These are phyloP conservation scores for Penicillium pancosmium DNA, from an alignment of 495 filamentous ascomycete species.

Conservation along the genomic window DNA sequence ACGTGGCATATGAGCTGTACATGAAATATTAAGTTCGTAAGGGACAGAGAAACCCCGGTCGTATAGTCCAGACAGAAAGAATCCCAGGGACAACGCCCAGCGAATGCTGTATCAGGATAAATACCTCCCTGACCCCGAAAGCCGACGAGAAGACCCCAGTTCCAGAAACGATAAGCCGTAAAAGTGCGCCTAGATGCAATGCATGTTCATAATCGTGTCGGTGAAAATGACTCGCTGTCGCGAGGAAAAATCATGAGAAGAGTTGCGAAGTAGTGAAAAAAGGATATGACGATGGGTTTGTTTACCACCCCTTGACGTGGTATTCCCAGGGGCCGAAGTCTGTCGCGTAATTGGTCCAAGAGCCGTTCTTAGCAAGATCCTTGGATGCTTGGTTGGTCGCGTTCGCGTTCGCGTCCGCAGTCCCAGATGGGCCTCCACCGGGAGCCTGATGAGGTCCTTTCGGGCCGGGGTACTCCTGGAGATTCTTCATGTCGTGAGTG, in stretches of 20 bases:
- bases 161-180: conserved; percentile 35
- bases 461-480: conserved; percentile 70
- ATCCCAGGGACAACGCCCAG: conserved; percentile 16
- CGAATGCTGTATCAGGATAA: conserved; percentile 22
- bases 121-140: conserved; percentile 20
- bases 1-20: conserved; percentile 43
- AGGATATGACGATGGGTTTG: conserved; percentile 1
- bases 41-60: conserved; percentile 7
- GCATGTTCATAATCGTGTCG: conserved; percentile 50
- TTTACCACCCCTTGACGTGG: conserved; percentile 70
- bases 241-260: conserved; percentile 19
- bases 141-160: conserved; percentile 21
- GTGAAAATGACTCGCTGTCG: conserved; percentile 22
- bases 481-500: conserved; percentile 81
- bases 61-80: conserved; percentile 20
- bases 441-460: conserved; percentile 33
- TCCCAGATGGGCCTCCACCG: conserved; percentile 16
- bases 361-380: conserved; percentile 58
- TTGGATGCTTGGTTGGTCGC: conserved; percentile 36
- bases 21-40: conserved; percentile 44
- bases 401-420: conserved; percentile 21
- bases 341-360: conserved; percentile 64
- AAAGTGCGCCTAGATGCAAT: conserved; percentile 50
- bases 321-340: conserved; percentile 69
- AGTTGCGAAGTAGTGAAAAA: conserved; percentile 5